Conservation (phyloP, 305 asterid genomes). For the Rubia peregrina region DNA sequence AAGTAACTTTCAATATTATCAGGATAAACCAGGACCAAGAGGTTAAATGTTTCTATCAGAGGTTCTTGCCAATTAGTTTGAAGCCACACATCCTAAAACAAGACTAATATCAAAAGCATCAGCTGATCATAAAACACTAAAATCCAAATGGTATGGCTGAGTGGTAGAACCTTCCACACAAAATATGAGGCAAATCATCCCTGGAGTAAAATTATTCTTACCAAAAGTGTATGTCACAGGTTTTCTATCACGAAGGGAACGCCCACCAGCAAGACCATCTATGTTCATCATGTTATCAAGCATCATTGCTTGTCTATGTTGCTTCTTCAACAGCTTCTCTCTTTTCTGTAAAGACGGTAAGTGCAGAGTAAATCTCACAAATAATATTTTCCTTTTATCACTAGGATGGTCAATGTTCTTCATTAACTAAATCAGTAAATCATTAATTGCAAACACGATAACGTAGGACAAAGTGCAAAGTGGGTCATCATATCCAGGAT, state of each 20-base stretch:
- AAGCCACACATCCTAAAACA: not conserved
- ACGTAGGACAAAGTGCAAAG: not conserved
- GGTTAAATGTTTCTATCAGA: not conserved
- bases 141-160: not conserved
- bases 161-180: not conserved
- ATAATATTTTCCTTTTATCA: not conserved
- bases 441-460: not conserved
- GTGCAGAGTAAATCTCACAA: conserved; percentile 23
- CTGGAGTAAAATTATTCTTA: conserved; percentile 21
- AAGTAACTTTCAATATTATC: not conserved
- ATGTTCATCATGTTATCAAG: conserved; percentile 71
- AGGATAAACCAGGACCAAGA: not conserved
- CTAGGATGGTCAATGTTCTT: not conserved
- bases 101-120: not conserved
- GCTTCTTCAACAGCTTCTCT: conserved; percentile 85
- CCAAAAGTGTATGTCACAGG: conserved; percentile 95
- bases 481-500: not conserved
- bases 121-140: not conserved
- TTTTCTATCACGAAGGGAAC: conserved; percentile 96
- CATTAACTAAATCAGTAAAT: not conserved
- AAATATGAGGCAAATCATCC: not conserved
- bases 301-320: conserved; percentile 92
- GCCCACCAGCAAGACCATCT: conserved; percentile 72
- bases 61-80: not conserved
- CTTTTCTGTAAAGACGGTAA: conserved; percentile 52